Evolutionary conservation across 2,329 filamentous ascomycete species (phyloP), one percentile per base, ranked within the genome.

Genomic region (Aspergillaceae sp.): DNA sequence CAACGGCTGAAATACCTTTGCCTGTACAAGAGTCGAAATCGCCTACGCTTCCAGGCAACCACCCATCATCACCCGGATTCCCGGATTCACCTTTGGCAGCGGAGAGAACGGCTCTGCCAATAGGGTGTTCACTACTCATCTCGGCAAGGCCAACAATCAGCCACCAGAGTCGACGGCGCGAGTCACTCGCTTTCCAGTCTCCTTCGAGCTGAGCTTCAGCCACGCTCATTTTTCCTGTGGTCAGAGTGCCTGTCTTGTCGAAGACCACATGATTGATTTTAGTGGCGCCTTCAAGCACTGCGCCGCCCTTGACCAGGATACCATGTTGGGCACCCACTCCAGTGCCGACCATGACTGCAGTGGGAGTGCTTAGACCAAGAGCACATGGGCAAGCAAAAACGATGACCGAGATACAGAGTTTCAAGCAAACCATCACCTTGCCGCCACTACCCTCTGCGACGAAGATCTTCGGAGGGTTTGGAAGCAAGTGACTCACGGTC

Each of bases 281-380:
- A 6, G 89, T 97, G 0, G 89, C 86, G 4, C 81, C 88, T 71
- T 98, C 91, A 3, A 98, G 74, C 29, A 90, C 89, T 36, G 87
- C 90, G 46, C 92, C 92, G 45, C 92, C 91, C 70, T 98, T 98
- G 65, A 97, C 89, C n/a, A 98, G 74, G 56, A 98, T 98, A 27
- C 92, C 92, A 56, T 95, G 85, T 67, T 96, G 87, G 2, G 92
- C 92, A 43, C 92, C 92, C 30, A 96, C 83, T 48, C 92, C 92
- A n/a, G 92, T 97, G 38, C 92, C 92, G 29, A 98, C 92, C 92
- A 98, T 97, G 63, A 98, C 90, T 2, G 92, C 92, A 0, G 92
- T 98, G 2, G 92, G 92, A 1, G 92, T 97, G 27, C 89, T 90
- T 11, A 98, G 77, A 46, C 92, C 92, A n/a, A 98, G 80, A 1